These are phyloP conservation scores for Deuterostichococcus epilithicus DNA, from an alignment of 139 green algal genomes.

Conservation along the genomic window DNA sequence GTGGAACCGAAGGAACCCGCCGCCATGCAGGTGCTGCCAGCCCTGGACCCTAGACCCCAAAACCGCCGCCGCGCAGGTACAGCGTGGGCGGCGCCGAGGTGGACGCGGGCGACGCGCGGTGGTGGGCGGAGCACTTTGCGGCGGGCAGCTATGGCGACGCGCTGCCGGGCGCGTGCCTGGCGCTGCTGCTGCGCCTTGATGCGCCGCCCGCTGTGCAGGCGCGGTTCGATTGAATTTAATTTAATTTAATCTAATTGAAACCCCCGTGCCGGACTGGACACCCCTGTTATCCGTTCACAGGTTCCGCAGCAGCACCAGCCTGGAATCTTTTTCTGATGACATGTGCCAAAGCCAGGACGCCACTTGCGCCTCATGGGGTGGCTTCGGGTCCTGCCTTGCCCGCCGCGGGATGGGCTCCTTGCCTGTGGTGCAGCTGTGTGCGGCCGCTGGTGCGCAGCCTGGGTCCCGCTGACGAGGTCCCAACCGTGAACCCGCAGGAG, in stretches of 20 bases:
- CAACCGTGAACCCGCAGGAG: slow-evolving; percentile 29
- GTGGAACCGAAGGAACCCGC: too few species aligned
- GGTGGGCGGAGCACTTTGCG: slow-evolving; percentile 39
- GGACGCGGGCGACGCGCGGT: slow-evolving; percentile 20
- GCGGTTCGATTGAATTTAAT: not conserved
- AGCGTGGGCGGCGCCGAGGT: not conserved
- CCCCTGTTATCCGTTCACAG: too few species aligned
- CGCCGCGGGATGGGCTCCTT: not conserved
- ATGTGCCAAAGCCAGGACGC: not conserved
- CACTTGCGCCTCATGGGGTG: not conserved
- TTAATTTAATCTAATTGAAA: not conserved
- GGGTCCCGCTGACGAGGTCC: too few species aligned
- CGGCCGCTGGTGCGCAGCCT: not conserved
- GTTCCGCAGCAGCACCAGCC: too few species aligned
- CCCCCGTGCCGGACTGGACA: not conserved
- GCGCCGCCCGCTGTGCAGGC: slow-evolving; percentile 16
- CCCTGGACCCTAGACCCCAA: too few species aligned
- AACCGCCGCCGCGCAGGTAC: too few species aligned
- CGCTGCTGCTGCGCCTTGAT: slow-evolving; percentile 28
- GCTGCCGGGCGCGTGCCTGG: slow-evolving; percentile 41
- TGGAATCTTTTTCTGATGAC: too few species aligned
- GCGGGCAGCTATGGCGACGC: slow-evolving; percentile 48
- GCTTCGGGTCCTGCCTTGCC: not conserved
- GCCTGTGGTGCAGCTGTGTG: not conserved
- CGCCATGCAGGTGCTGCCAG: too few species aligned